phyloP scores from a whole-genome alignment of 2,329 filamentous ascomycete genomes.

The Trichophyton verrucosum region DNA sequence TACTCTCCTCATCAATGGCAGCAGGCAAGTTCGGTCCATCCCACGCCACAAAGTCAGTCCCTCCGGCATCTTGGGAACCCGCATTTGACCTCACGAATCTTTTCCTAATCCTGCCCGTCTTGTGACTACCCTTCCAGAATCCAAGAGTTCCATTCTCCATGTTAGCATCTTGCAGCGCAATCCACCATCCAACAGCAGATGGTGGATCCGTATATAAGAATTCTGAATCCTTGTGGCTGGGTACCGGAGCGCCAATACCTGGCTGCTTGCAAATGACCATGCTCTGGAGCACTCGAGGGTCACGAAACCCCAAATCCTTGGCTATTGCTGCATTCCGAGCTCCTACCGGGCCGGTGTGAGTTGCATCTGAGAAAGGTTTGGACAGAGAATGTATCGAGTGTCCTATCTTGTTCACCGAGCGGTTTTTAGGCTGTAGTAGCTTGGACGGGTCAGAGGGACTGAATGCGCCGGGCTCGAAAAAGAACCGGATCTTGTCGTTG shows the following conservation, averaged over 20 bases:
- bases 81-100: conserved; percentile 51
- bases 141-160: conserved; percentile 76
- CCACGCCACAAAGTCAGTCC: conserved; percentile 63
- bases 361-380: conserved; percentile 48
- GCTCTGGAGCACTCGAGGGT: conserved; percentile 72
- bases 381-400: conserved; percentile 63
- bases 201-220: conserved; percentile 87
- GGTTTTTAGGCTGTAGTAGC: conserved; percentile 65
- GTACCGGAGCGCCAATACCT: conserved; percentile 84
- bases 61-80: conserved; percentile 26
- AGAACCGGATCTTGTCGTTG: conserved; percentile 88
- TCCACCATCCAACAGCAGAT: conserved; percentile 90
- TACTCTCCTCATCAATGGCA: conserved; percentile 34
- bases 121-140: conserved; percentile 74
- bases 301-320: conserved; percentile 55
- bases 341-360: conserved; percentile 34
- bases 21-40: conserved; percentile 51
- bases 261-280: conserved; percentile 99
- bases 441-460: conserved; percentile 40
- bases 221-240: conserved; percentile 80
- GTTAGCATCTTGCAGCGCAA: conserved; percentile 86
- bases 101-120: conserved; percentile 54
- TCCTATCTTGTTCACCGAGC: conserved; percentile 81
- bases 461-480: conserved; percentile 94
- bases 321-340: conserved; percentile 52